Base-by-base conservation (phyloP, 2,329 filamentous ascomycete species). In the Botryotinia globosa region DNA sequence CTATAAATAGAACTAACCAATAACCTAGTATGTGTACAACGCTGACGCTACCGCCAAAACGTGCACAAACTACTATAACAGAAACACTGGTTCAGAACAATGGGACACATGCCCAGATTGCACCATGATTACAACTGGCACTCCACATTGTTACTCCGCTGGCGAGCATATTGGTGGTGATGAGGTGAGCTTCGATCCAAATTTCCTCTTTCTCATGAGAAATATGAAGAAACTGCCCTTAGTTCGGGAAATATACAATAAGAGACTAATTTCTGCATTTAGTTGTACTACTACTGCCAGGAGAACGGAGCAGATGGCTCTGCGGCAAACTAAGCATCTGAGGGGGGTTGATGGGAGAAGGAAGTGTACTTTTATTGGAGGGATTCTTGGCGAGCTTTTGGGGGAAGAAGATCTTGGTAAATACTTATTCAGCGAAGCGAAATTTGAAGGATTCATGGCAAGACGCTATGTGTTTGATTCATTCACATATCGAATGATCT, bases 71-170 rank as follows among this genome's bases (percentile, higher is more conserved):
- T 72, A 72, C 51, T 22, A 9, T 6, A 22, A 39, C 29, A 62
- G 70, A 34, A 59, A 72, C 51, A 72, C 70, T 1, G 70, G 70
- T 22, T 1, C 4, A 18, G 14, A 58, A 3, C 42, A 65, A 37
- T 72, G 70, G 70, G 70, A 67, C 18, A 39, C 20, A 18, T 72
- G 70, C 10, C 62, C 39, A 1, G 70, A 72, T 25, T 72, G 70
- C 51, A 6, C 12, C n/a, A 66, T 66, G 48, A 14, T 16, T 16
- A 56, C 44, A 29, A 34, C 9, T 2, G 61, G 29, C 6, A 25
- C 9, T 25, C 48, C 69, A n/a, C 58, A 71, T 67, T 72, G 70
- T 20, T 4, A 9, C 3, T 59, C 70, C 6, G 4, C 10, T 16
- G 48, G 1, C 3, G 22, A 0, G 16, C 62, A 67, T n/a, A 59